Percentiles rank a stretch among this genome's conserved stretches.
Evolutionary conservation across 495 filamentous ascomycete species (phyloP).

Genomic region (Xylaria curta): DNA sequence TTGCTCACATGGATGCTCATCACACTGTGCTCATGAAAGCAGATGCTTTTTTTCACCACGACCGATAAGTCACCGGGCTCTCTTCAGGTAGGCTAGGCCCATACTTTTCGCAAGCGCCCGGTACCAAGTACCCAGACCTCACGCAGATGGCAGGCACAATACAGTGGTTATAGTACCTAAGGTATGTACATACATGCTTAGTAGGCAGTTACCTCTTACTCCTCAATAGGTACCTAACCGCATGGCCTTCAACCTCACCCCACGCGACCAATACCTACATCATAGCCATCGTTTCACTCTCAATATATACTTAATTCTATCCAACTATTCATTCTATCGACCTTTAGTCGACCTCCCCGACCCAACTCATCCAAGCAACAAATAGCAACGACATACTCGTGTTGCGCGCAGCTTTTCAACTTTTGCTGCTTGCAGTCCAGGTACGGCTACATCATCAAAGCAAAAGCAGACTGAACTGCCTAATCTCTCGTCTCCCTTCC

Average conservation of each 20-base stretch:
- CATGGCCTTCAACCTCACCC: background rate
- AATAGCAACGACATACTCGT: conserved; percentile 8
- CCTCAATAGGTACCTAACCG: too few relatives aligned
- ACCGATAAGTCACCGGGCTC: too few relatives aligned
- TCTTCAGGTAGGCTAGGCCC: too few relatives aligned
- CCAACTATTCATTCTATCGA: background rate
- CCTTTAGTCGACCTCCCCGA: background rate
- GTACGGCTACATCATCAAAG: background rate
- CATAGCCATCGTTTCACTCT: background rate
- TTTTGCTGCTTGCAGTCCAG: background rate
- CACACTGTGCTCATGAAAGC: background rate
- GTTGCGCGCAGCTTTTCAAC: background rate
- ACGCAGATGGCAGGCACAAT: too few relatives aligned
- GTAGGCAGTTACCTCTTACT: too few relatives aligned
- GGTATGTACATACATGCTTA: too few relatives aligned
- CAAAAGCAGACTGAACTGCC: background rate
- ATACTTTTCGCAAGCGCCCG: too few relatives aligned
- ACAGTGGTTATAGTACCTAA: too few relatives aligned
- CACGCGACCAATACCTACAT: background rate
- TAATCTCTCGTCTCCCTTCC: background rate
- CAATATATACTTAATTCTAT: background rate
- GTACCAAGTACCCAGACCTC: too few relatives aligned
- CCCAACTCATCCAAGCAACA: conserved; percentile 3
- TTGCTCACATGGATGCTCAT: background rate
- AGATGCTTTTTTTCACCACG: background rate